Evolutionary conservation across 495 filamentous ascomycete genomes (phyloP).

Genomic region (Cercophora newfieldiana): DNA sequence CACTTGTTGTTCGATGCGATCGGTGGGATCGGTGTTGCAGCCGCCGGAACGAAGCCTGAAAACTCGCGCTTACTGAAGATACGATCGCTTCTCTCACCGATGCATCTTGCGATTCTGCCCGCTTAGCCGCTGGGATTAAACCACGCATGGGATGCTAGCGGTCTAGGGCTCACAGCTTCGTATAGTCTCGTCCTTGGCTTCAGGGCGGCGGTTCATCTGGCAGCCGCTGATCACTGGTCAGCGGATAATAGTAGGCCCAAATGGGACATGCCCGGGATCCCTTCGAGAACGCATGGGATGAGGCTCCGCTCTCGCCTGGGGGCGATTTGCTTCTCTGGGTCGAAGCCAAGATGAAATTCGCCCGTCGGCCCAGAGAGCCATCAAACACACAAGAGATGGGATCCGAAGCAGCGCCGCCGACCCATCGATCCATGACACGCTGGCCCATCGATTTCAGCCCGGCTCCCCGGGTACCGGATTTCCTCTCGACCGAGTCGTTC

Average conservation of each 20-base stretch:
- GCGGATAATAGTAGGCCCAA: background rate
- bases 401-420: background rate
- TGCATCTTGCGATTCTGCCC: background rate
- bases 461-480: slow-evolving; percentile 4
- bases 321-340: background rate
- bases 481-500: background rate
- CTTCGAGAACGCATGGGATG: slow-evolving; percentile 10
- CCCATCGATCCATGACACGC: background rate
- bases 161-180: background rate
- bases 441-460: background rate
- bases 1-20: background rate
- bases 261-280: slow-evolving; percentile 21
- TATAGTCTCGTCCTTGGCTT: background rate
- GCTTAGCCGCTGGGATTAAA: background rate
- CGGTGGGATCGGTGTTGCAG: slow-evolving; percentile 10
- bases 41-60: slow-evolving; percentile 13
- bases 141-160: background rate
- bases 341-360: slow-evolving; percentile 9
- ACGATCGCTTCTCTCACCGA: slow-evolving; percentile 13
- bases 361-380: slow-evolving; percentile 10
- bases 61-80: slow-evolving; percentile 19
- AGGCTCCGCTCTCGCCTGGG: slow-evolving; percentile 17
- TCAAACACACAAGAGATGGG: background rate
- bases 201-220: background rate
- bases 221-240: background rate